Percentiles rank a stretch among this genome's conserved stretches.
phyloP scores from a whole-genome alignment of 805 yeast genomes.

The Candida insectorum region DNA sequence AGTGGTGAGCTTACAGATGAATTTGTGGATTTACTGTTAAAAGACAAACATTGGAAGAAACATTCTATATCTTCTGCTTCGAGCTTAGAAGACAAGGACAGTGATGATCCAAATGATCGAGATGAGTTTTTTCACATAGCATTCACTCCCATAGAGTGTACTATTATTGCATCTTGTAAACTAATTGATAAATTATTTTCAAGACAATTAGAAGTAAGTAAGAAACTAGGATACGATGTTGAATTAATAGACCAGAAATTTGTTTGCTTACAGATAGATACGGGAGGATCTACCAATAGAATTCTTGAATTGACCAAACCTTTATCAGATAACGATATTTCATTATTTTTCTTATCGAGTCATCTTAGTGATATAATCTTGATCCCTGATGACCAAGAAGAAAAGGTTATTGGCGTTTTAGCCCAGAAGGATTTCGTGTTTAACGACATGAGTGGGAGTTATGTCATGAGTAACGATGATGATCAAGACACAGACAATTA shows the following conservation, averaged over 20 bases:
- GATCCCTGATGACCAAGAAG: slow-evolving; percentile 46
- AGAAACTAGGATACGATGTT: slow-evolving; percentile 32
- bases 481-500: background rate
- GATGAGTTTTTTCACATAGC: slow-evolving; percentile 56
- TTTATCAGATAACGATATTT: slow-evolving; percentile 51
- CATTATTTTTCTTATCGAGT: slow-evolving; percentile 59
- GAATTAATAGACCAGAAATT: slow-evolving; percentile 42
- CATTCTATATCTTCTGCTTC: slow-evolving; percentile 10
- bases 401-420: slow-evolving; percentile 44
- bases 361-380: slow-evolving; percentile 64
- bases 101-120: slow-evolving; percentile 5
- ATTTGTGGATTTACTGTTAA: slow-evolving; percentile 6
- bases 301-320: slow-evolving; percentile 58
- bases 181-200: slow-evolving; percentile 37
- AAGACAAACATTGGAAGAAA: slow-evolving; percentile 7
- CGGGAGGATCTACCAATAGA: slow-evolving; percentile 57
- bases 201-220: slow-evolving; percentile 34
- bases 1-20: slow-evolving; percentile 8
- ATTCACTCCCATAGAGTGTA: slow-evolving; percentile 60
- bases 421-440: slow-evolving; percentile 42
- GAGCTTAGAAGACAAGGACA: slow-evolving; percentile 8
- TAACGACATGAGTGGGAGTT: slow-evolving; percentile 43
- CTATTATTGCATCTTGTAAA: slow-evolving; percentile 49
- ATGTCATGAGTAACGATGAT: slow-evolving; percentile 19
- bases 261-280: slow-evolving; percentile 55